Conservation (phyloP, 352 stramenopile genomes). For the Globisporangium cystogenes region DNA sequence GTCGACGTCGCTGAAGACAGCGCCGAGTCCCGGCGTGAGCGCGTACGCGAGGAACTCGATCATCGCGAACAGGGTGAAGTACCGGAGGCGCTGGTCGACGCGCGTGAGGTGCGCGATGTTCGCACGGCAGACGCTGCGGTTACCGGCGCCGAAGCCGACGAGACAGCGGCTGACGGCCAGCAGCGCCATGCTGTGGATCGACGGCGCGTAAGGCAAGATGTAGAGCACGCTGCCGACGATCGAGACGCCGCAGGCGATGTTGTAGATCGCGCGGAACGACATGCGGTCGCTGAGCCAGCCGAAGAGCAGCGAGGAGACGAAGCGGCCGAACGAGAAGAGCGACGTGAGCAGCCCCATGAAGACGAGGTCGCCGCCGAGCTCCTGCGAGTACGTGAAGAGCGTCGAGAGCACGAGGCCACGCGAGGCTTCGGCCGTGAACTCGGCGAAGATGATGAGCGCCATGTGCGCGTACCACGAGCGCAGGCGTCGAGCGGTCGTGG, state of each 20-base stretch:
- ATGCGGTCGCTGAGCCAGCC: conserved; percentile 55
- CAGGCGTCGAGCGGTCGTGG: not conserved
- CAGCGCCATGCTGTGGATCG: conserved; percentile 24
- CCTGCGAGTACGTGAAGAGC: conserved; percentile 56
- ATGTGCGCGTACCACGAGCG: conserved; percentile 53
- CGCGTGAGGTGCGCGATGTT: conserved; percentile 61
- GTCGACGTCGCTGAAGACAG: conserved; percentile 39
- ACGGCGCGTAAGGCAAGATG: conserved; percentile 35
- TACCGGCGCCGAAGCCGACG: conserved; percentile 9
- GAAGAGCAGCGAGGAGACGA: conserved; percentile 59
- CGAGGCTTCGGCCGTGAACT: conserved; percentile 54
- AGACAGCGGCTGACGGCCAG: conserved; percentile 47
- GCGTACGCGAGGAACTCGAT: conserved; percentile 73
- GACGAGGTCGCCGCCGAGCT: conserved; percentile 46
- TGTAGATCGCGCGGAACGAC: conserved; percentile 55
- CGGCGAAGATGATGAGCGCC: conserved; percentile 42
- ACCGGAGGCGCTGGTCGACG: conserved; percentile 52
- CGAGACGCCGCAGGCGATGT: conserved; percentile 23
- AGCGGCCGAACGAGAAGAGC: conserved; percentile 51
- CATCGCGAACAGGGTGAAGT: conserved; percentile 58
- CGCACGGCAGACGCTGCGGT: conserved; percentile 63
- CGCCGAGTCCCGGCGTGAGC: conserved; percentile 53
- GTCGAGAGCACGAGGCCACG: conserved; percentile 61
- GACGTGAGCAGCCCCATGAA: conserved; percentile 57
- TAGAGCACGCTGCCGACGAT: conserved; percentile 60